Evolutionary conservation across 106 monocot species (phyloP), one percentile per base, ranked within the genome.

Genomic region (Dendrobium huoshanense): DNA sequence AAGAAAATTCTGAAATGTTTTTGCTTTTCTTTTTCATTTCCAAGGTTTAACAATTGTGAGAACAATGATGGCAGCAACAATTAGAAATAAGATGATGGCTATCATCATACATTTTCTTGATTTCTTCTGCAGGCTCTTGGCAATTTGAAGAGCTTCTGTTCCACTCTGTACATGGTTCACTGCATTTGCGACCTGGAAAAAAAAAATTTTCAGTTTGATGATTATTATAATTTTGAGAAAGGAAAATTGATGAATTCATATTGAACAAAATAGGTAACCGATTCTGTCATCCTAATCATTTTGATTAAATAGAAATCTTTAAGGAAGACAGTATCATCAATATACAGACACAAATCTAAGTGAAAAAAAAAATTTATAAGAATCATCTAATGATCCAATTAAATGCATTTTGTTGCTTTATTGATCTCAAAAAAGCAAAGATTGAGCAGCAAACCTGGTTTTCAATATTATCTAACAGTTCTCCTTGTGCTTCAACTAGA

Each of bases 51-150:
- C 31, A 67, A 87, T 81, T 24, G 85, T 85, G 75, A 90, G 87
- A 22, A 80, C 81, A 41, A 85, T 74, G 67, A 87, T 75, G 22
- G 54, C 64, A 2, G 79, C 90, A 67, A 87, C 79, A 49, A 84
- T 74, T 77, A 90, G 78, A 25, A 90, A 48, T 67, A 90, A 78
- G 33, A 81, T 27, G 10, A 84, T 85, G 18, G 82, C 84, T 18
- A 87, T 87, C 78, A 85, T 49, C 90, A 87, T 87, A 76, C 87
- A 87, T 70, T 90, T 90, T 44, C 87, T 85, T 65, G 90, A 87
- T 13, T 85, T 90, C 67, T 87, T 90, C 81, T 81, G 83, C 40
- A 87, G 79, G 55, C 13, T 87, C 76, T 87, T 90, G 41, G 90
- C 87, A 0, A 70, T 56, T 20, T 29, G 83, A 16, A 90, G 85